Evolutionary conservation across 352 stramenopile genomes (phyloP).

Genomic region (Pythium dissotocum): DNA sequence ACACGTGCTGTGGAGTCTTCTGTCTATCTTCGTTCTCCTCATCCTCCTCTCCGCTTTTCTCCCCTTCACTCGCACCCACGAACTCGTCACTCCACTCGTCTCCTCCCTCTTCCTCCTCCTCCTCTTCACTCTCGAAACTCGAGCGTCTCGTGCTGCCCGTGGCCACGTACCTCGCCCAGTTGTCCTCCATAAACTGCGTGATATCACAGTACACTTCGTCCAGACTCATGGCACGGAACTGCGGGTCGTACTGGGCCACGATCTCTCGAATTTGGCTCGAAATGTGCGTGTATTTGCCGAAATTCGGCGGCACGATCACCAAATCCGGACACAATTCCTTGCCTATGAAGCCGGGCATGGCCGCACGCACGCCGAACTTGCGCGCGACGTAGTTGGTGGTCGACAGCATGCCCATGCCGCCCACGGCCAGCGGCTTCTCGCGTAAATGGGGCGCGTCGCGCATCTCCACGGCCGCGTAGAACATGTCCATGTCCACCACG

Average conservation of each 20-base stretch:
- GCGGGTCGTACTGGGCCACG: slow-evolving; percentile 92
- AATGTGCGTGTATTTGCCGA: slow-evolving; percentile 90
- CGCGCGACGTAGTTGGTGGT: slow-evolving; percentile 96
- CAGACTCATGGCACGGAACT: slow-evolving; percentile 90
- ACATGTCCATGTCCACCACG: slow-evolving; percentile 97
- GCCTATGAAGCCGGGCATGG: slow-evolving; percentile 97
- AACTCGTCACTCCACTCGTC: slow-evolving; percentile 1
- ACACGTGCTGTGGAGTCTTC: background rate
- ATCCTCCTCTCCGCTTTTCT: background rate
- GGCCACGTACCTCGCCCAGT: slow-evolving; percentile 53
- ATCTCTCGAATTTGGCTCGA: slow-evolving; percentile 74
- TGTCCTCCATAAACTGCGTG: slow-evolving; percentile 78
- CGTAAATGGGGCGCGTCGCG: slow-evolving; percentile 87
- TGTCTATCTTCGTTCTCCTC: background rate
- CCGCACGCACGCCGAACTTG: slow-evolving; percentile 93
- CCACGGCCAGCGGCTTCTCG: slow-evolving; percentile 91
- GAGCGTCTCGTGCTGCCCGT: background rate
- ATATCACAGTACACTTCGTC: slow-evolving; percentile 96
- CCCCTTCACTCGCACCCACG: background rate
- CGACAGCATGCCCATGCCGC: slow-evolving; percentile 92
- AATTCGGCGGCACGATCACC: slow-evolving; percentile 91
- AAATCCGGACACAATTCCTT: slow-evolving; percentile 93
- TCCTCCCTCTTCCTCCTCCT: slow-evolving; percentile 11
- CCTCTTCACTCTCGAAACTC: slow-evolving; percentile 7
- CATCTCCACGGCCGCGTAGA: slow-evolving; percentile 96